These are phyloP conservation scores for Cicer judaicum DNA, from an alignment of 306 rosid species.

Conservation along the genomic window DNA sequence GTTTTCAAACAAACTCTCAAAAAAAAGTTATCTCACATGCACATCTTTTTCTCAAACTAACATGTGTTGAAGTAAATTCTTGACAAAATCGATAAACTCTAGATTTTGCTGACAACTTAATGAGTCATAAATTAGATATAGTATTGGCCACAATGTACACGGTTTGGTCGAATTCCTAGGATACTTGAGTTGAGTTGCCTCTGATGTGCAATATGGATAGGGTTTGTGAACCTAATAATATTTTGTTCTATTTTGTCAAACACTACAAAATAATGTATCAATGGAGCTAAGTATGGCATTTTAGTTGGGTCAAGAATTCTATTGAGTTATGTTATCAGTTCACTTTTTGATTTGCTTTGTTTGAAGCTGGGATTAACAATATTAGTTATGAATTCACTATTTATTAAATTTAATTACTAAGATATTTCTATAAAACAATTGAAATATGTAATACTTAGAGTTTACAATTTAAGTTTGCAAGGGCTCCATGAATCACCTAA, in stretches of 20 bases:
- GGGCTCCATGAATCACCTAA: background rate
- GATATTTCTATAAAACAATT: background rate
- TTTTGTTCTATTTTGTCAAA: conserved; percentile 19
- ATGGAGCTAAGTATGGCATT: background rate
- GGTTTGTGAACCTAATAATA: conserved; percentile 3
- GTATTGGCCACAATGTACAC: background rate
- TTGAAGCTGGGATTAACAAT: conserved; percentile 15
- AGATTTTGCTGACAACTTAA: background rate
- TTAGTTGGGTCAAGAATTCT: background rate
- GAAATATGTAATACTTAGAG: background rate
- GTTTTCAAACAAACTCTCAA: conserved; percentile 27
- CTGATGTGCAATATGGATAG: conserved; percentile 4
- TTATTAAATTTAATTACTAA: background rate
- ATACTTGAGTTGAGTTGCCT: background rate
- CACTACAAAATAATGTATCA: background rate
- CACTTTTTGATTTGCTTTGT: conserved; percentile 2
- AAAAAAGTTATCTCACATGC: background rate
- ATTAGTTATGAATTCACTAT: background rate
- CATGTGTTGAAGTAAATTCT: conserved; percentile 8
- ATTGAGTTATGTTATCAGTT: background rate
- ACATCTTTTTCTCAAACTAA: conserved; percentile 6
- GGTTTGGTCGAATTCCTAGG: background rate
- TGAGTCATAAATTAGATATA: background rate
- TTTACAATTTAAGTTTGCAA: background rate
- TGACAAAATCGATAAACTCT: conserved; percentile 2